A percentile compares a stretch with the other conserved stretches of the same genome.
These are phyloP conservation scores for Rutstroemia sydowiana DNA, from an alignment of 2,329 filamentous ascomycete genomes.

Conservation along the genomic window DNA sequence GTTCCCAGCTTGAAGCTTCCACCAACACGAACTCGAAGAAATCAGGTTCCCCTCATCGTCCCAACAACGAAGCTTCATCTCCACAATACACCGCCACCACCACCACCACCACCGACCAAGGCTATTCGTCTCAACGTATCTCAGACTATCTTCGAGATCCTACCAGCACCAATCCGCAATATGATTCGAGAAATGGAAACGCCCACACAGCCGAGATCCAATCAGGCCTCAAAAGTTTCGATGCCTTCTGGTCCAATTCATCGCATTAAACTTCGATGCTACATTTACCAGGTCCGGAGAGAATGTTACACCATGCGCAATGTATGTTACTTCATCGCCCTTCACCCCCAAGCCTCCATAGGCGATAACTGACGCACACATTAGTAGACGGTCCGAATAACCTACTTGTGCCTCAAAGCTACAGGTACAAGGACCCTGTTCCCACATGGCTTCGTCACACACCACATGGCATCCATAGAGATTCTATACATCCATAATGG, in stretches of 20 bases:
- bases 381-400: not conserved
- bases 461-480: no score
- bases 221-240: not conserved
- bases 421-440: no score
- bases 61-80: not conserved
- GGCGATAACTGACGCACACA: not conserved
- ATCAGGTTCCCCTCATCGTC: not conserved
- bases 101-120: not conserved
- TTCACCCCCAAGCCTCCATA: not conserved
- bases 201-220: not conserved
- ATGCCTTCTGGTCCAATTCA: not conserved
- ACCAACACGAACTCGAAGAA: not conserved
- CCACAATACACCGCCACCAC: not conserved
- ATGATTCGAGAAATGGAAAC: not conserved
- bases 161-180: conserved; percentile 1
- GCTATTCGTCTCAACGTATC: not conserved
- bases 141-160: not conserved
- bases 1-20: not conserved
- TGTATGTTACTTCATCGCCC: not conserved
- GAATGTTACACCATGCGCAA: not conserved
- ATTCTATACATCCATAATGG: no score
- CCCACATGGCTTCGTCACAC: no score
- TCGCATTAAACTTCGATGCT: not conserved
- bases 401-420: no score
- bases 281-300: not conserved